A percentile compares a stretch with the other conserved stretches of the same genome.
Conservation (phyloP, 2,329 filamentous ascomycete species). For the Incumbomyces delicatus region DNA sequence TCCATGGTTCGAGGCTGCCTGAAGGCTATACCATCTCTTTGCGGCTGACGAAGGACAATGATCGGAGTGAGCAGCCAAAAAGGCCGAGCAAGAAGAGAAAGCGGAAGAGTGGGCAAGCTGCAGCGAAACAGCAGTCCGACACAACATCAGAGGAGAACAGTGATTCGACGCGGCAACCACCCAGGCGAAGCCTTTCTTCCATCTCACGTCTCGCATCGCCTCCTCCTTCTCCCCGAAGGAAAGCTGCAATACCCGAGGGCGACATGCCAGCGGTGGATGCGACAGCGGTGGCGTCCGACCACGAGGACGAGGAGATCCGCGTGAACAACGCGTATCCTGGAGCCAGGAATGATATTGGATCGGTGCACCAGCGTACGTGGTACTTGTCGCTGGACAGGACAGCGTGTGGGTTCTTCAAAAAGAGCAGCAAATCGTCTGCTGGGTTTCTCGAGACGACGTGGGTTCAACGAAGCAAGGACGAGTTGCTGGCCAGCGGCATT, state of each 20-base stretch:
- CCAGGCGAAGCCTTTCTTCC: conserved; percentile 12
- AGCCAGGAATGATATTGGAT: conserved; percentile 55
- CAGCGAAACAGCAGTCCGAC: background rate
- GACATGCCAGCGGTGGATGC: background rate
- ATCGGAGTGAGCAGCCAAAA: conserved; percentile 25
- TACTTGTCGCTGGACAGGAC: conserved; percentile 53
- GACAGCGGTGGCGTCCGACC: conserved; percentile 4
- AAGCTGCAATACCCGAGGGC: background rate
- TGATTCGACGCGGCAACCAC: background rate
- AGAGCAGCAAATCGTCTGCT: background rate
- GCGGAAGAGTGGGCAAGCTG: background rate
- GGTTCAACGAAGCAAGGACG: conserved; percentile 6
- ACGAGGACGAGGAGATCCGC: conserved; percentile 35
- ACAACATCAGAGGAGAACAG: background rate
- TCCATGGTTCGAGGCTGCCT: conserved; percentile 47
- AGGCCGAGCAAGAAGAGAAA: conserved; percentile 6
- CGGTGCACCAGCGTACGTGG: conserved; percentile 59
- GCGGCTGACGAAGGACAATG: conserved; percentile 41
- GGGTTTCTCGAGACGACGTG: conserved; percentile 8
- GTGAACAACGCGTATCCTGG: conserved; percentile 57
- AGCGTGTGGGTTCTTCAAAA: conserved; percentile 45
- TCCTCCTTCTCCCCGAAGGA: conserved; percentile 6
- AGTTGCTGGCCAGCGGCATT: conserved; percentile 20
- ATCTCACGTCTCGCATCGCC: conserved; percentile 15
- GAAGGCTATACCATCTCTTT: conserved; percentile 44